phyloP scores from a whole-genome alignment of 768 basidiomycete genomes.

The Boletus edulis region DNA sequence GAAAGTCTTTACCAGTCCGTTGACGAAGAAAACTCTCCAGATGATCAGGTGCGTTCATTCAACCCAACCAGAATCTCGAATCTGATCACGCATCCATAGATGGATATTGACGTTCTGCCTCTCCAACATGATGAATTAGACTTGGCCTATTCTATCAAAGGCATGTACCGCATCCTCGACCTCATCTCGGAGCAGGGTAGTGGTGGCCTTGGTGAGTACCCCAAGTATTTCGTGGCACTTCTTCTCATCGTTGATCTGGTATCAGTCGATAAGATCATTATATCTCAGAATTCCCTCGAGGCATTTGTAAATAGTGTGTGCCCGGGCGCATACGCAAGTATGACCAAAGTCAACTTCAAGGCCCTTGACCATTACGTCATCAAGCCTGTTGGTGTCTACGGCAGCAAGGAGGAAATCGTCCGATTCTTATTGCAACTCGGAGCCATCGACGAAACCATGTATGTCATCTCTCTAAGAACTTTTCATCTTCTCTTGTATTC shows the following conservation, averaged over 20 bases:
- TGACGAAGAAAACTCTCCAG: constrained; percentile 1
- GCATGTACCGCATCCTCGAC: constrained; percentile 54
- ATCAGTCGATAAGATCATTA: constrained; percentile 63
- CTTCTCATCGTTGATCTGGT: not conserved
- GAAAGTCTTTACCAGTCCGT: constrained; percentile 18
- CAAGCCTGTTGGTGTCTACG: constrained; percentile 57
- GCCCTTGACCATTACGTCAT: constrained; percentile 44
- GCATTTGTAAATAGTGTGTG: constrained; percentile 46
- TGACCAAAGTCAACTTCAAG: constrained; percentile 58
- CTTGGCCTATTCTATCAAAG: constrained; percentile 34
- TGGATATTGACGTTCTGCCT: constrained; percentile 8
- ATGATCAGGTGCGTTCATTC: constrained; percentile 11
- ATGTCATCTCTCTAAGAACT: constrained; percentile 9
- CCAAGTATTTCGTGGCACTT: too few relatives aligned
- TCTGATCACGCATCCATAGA: constrained; percentile 11
- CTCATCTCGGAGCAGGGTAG: constrained; percentile 50
- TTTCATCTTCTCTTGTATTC: not conserved
- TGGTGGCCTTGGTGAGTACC: constrained; percentile 46
- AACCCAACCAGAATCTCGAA: not conserved
- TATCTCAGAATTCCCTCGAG: constrained; percentile 48
- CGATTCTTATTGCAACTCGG: constrained; percentile 39
- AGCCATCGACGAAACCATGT: constrained; percentile 41
- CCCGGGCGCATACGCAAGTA: constrained; percentile 51
- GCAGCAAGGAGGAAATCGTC: constrained; percentile 50
- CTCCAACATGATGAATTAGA: constrained; percentile 17